Evolutionary conservation across 306 rosid genomes (phyloP).

Genomic region (Vigna angularis): DNA sequence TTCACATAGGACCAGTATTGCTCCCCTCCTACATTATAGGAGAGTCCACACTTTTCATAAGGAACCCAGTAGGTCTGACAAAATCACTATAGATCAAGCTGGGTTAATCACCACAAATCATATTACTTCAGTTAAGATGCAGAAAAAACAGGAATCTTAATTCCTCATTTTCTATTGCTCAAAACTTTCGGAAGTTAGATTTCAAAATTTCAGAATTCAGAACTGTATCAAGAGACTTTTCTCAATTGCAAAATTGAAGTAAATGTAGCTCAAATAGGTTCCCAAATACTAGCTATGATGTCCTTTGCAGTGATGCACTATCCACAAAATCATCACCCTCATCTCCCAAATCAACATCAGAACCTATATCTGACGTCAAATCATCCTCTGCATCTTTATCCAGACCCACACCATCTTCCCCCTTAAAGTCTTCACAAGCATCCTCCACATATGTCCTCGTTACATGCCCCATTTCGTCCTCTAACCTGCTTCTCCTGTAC

Average conservation of each 20-base stretch:
- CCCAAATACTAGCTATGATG: slow-evolving; percentile 29
- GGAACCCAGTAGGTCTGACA: neutral
- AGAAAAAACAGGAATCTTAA: slow-evolving; percentile 12
- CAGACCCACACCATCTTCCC: slow-evolving; percentile 28
- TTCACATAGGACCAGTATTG: neutral
- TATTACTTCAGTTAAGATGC: slow-evolving; percentile 10
- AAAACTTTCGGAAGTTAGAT: slow-evolving; percentile 13
- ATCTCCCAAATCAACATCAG: slow-evolving; percentile 57
- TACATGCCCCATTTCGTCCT: slow-evolving; percentile 54
- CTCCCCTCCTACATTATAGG: slow-evolving; percentile 10
- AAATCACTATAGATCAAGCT: neutral
- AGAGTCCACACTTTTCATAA: slow-evolving; percentile 17
- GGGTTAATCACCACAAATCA: neutral
- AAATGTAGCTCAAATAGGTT: slow-evolving; percentile 3
- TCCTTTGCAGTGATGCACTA: slow-evolving; percentile 42
- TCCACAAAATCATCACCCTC: slow-evolving; percentile 52
- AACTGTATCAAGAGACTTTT: slow-evolving; percentile 22
- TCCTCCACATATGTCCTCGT: slow-evolving; percentile 57
- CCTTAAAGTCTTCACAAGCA: slow-evolving; percentile 48
- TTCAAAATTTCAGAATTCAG: neutral
- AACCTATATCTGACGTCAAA: slow-evolving; percentile 44
- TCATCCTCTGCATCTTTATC: slow-evolving; percentile 48
- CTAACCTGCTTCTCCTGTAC: slow-evolving; percentile 63
- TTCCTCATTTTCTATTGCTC: neutral
- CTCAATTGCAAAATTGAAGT: slow-evolving; percentile 9